A percentile compares a stretch with the other conserved stretches of the same genome.
phyloP scores from a whole-genome alignment of 306 rosid genomes.

The Alnus glutinosa region DNA sequence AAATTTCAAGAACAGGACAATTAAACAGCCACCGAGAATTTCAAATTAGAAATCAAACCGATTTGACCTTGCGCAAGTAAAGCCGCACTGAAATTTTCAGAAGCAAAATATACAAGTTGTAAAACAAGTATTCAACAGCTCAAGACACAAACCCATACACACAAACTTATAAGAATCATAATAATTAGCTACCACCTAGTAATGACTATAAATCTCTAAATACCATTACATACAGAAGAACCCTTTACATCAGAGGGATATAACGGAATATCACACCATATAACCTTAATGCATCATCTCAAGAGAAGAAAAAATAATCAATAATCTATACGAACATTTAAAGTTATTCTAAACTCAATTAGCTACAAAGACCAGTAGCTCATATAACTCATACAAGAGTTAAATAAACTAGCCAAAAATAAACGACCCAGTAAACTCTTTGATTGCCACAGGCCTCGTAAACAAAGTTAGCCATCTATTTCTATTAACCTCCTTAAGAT shows the following conservation, averaged over 20 bases:
- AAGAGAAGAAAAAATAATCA: not conserved
- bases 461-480: not conserved
- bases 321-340: not conserved
- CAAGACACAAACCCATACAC: not conserved
- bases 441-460: too few relatives aligned
- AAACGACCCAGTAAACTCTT: not conserved
- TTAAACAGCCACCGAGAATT: not conserved
- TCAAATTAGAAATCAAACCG: not conserved
- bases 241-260: not conserved
- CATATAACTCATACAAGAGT: not conserved
- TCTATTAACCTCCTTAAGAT: not conserved
- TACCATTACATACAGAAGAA: not conserved
- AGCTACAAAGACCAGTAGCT: not conserved
- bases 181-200: not conserved
- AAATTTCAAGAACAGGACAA: not conserved
- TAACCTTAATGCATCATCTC: not conserved
- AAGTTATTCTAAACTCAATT: not conserved
- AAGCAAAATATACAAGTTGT: not conserved
- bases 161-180: not conserved
- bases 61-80: not conserved
- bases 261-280: not conserved
- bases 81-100: not conserved
- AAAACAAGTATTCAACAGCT: not conserved
- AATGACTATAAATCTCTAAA: not conserved
- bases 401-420: not conserved